Conservation (phyloP, 2,329 filamentous ascomycete genomes). For the Coniella vitis region DNA sequence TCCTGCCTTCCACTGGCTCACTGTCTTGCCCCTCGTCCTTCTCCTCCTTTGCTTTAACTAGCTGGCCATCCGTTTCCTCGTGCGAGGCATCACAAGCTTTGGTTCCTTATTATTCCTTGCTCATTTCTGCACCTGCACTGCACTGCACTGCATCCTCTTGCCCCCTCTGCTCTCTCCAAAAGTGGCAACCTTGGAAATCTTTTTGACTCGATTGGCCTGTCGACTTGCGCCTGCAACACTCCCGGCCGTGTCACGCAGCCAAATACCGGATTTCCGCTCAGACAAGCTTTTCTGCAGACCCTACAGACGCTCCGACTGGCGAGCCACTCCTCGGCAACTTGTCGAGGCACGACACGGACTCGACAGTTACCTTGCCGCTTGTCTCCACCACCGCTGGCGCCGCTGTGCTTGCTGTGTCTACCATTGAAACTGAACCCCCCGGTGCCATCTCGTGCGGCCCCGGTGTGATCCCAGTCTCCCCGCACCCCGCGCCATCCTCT, state of each 20-base stretch:
- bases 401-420: neutral
- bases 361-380: neutral
- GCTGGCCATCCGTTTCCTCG: neutral
- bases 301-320: too few species aligned
- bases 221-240: neutral
- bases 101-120: neutral
- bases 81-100: neutral
- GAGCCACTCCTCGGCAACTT: neutral
- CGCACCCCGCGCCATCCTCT: constrained; percentile 12
- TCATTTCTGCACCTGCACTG: neutral
- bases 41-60: neutral
- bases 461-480: constrained; percentile 12
- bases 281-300: neutral
- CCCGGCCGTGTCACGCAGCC: neutral
- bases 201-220: neutral
- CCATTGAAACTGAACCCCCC: neutral
- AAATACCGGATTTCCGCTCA: neutral
- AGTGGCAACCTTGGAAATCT: too few species aligned
- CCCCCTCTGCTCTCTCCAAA: too few species aligned
- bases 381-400: neutral
- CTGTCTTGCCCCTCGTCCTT: neutral
- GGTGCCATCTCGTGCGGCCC: constrained; percentile 1
- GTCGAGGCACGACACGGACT: neutral
- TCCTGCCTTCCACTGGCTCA: neutral
- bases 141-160: neutral